phyloP scores from a whole-genome alignment of 169 alveolate genomes.

The Sarcocystis neurona region DNA sequence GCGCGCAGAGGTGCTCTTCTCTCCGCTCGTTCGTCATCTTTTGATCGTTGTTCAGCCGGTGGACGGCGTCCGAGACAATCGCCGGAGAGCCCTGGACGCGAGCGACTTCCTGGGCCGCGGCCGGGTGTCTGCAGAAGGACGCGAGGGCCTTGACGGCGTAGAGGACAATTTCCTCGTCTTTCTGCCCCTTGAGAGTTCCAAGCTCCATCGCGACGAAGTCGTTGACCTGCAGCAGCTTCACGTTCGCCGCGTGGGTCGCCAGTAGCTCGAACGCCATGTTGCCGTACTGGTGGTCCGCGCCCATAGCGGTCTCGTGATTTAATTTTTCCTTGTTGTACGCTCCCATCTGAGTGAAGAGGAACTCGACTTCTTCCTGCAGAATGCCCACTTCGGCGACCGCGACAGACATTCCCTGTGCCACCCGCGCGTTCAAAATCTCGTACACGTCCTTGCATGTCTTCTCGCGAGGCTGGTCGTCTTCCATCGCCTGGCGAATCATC shows the following conservation, averaged over 20 bases:
- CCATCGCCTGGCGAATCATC: slow-evolving; percentile 68
- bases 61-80: slow-evolving; percentile 50
- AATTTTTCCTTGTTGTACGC: slow-evolving; percentile 61
- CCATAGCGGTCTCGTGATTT: slow-evolving; percentile 48
- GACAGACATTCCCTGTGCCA: slow-evolving; percentile 50
- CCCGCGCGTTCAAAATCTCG: slow-evolving; percentile 57
- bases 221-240: slow-evolving; percentile 59
- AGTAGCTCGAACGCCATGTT: slow-evolving; percentile 63
- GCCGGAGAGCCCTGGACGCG: slow-evolving; percentile 56
- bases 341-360: slow-evolving; percentile 49
- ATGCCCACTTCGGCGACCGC: slow-evolving; percentile 62
- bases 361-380: slow-evolving; percentile 60
- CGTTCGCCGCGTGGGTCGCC: slow-evolving; percentile 50
- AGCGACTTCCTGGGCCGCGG: slow-evolving; percentile 63
- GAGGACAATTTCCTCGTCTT: slow-evolving; percentile 61
- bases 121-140: slow-evolving; percentile 52
- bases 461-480: slow-evolving; percentile 66
- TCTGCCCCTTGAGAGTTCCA: slow-evolving; percentile 52
- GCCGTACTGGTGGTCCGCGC: slow-evolving; percentile 66
- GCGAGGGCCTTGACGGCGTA: slow-evolving; percentile 62
- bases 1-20: slow-evolving; percentile 60
- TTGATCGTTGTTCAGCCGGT: slow-evolving; percentile 22
- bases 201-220: slow-evolving; percentile 60
- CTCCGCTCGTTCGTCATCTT: slow-evolving; percentile 45
- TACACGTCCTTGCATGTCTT: slow-evolving; percentile 65